Base-by-base conservation (phyloP, 768 basidiomycete species). In the Tylopilus subfusipes region DNA sequence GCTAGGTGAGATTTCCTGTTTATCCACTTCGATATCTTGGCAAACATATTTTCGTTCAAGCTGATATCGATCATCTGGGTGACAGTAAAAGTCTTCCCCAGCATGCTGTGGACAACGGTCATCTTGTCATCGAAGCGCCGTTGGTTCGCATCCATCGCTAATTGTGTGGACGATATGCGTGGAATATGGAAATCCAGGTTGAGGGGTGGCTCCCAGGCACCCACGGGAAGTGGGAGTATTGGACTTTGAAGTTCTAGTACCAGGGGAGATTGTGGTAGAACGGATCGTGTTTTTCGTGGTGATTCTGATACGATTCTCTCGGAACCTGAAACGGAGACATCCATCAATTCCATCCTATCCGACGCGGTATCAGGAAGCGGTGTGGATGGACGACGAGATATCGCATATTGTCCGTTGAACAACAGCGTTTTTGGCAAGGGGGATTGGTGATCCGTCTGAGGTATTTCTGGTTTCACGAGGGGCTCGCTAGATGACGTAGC, bases 11-110 rank as follows among this genome's bases (percentile, higher is more conserved):
- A 47, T 53, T 42, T 61, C 50, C 75, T 68, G 44, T 73, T 69
- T 5, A 66, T 68, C 79, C 79, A 81, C 44, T 61, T 60, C 13
- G 55, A 61, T n/a, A 76, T 50, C 27, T 59, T 56, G 36, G 62
- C 24, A 57, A 63, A 68, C 7, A 67, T 57, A 14, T 56, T 52
- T 22, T 74, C 65, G 24, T 60, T 58, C 50, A 78, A 62, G 25
- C 50, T 46, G 54, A 76, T 65, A 10, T 63, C 61, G n/a, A 70
- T 50, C 22, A 31, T 14, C 27, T 68, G 63, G 25, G 55, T 48
- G 53, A 59, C 51, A 16, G 58, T 39, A 50, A 61, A 63, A 31
- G 68, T 33, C 21, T 56, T 61, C 24, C 64, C 68, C 29, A 53
- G 61, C 13, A 24, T 48, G 40, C 42, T 45, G 11, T 62, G 51